A percentile compares a stretch with the other conserved stretches of the same genome.
phyloP scores from a whole-genome alignment of 176 grass and related monocot species.

The Carex cristatella region DNA sequence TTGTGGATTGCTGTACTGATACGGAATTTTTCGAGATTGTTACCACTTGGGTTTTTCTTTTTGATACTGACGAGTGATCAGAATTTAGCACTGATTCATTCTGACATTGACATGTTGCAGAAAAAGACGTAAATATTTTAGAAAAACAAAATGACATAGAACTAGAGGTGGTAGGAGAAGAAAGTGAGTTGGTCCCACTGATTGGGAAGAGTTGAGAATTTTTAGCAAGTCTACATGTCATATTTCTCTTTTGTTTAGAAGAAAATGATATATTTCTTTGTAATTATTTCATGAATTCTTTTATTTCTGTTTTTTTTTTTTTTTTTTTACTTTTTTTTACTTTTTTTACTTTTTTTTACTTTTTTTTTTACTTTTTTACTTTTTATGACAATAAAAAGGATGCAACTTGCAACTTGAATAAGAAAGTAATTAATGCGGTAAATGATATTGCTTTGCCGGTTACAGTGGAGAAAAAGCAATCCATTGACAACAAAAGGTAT shows the following conservation, averaged over 20 bases:
- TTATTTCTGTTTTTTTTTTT: neutral
- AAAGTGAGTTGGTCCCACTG: conserved; percentile 32
- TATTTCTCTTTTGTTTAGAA: neutral
- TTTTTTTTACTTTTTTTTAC: neutral
- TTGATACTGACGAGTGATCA: no score
- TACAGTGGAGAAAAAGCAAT: no score
- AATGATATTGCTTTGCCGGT: no score
- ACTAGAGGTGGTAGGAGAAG: neutral
- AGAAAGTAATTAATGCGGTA: no score
- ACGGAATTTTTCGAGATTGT: conserved; percentile 48
- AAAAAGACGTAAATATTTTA: neutral
- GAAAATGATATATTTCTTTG: neutral
- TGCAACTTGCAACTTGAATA: neutral
- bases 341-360: no score
- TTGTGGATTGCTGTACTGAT: conserved; percentile 64
- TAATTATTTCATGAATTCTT: neutral
- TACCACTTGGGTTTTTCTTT: no score
- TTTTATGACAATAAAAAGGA: neutral
- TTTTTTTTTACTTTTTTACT: neutral
- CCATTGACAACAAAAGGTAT: no score
- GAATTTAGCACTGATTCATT: no score
- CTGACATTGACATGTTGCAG: no score
- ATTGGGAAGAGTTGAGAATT: conserved; percentile 14
- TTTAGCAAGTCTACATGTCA: neutral
- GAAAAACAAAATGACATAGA: conserved; percentile 25